Evolutionary conservation across 2,329 filamentous ascomycete species (phyloP).

Genomic region (Phoma sp.): DNA sequence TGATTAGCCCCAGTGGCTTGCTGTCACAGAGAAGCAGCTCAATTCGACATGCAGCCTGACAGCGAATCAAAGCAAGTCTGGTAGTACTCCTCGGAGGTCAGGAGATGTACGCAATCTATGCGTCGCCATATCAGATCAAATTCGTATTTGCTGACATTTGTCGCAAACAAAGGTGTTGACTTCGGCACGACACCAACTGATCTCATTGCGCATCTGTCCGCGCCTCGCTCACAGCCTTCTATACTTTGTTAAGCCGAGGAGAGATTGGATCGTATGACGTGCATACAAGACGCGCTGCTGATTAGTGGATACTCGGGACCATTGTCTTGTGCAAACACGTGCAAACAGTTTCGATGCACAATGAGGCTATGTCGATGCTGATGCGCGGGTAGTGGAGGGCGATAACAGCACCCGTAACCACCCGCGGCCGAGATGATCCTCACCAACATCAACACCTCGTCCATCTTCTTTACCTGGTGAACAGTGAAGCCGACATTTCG

Average conservation of each 20-base stretch:
- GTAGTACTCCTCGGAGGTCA: no score
- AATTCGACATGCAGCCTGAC: no score
- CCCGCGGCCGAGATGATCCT: constrained; percentile 15
- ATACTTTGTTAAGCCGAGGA: constrained; percentile 1
- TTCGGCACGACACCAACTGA: constrained; percentile 6
- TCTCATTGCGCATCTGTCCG: constrained; percentile 2
- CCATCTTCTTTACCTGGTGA: neutral
- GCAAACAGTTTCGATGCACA: neutral
- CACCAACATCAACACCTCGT: neutral
- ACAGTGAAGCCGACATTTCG: neutral
- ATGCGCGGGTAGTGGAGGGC: constrained; percentile 6
- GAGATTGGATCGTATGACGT: neutral
- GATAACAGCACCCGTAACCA: constrained; percentile 9
- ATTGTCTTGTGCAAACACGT: neutral
- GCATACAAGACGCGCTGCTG: neutral
- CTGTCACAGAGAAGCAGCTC: no score
- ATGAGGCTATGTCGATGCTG: constrained; percentile 5
- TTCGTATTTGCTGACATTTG: neutral
- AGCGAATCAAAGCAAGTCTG: no score
- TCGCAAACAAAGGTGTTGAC: neutral
- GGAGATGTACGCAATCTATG: neutral
- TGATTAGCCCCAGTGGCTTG: neutral
- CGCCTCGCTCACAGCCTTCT: constrained; percentile 2
- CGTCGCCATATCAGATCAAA: neutral
- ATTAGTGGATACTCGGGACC: constrained; percentile 2